Base-by-base conservation (phyloP, 2,329 filamentous ascomycete genomes). In the Fusarium algeriense region DNA sequence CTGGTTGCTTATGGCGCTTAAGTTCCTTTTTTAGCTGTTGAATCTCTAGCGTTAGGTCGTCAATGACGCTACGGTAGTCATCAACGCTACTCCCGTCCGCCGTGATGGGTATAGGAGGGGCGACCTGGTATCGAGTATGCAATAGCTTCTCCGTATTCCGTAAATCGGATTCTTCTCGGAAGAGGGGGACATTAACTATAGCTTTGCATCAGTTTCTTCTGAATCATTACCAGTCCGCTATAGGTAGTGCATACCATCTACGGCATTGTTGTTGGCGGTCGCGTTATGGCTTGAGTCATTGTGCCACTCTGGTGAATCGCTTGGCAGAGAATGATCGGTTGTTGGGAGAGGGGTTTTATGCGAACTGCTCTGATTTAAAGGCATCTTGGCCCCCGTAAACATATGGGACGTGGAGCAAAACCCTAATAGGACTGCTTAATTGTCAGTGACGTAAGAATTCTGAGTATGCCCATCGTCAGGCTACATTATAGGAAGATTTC, bases 21-120 rank as follows among this genome's bases (percentile, higher is more conserved):
- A 97, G 76, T 74, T 90, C 89, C 71, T 91, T 89, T 81, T 91
- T 94, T 67, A 97, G 79, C 55, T 89, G 90, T 78, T 93, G 93
- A 78, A 95, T 97, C 77, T 94, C 92, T 26, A 97, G 84, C 0
- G 93, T 97, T 64, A 97, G 80, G 77, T 97, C 93, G 75, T 97
- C 94, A 48, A 97, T 96, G n/a, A 97, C 92, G 71, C 92, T 91
- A 44, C 93, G 87, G 65, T 90, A 95, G 60, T 94, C 93, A 61
- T 92, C 92, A 28, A 88, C 89, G 53, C 90, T 91, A 77, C 89
- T 92, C 76, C 81, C 88, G 20, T 80, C 87, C 5, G 82, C 81
- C 38, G 77, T 63, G 1, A 76, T 74, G 4, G 80, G 80, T 10
- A 78, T 79, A 1, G 81, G 70, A 0, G 73, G 77, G 7, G 43